A percentile compares a stretch with the other conserved stretches of the same genome.
These are phyloP conservation scores for Talaromyces nanjingensis DNA, from an alignment of 495 filamentous ascomycete species.

Conservation along the genomic window DNA sequence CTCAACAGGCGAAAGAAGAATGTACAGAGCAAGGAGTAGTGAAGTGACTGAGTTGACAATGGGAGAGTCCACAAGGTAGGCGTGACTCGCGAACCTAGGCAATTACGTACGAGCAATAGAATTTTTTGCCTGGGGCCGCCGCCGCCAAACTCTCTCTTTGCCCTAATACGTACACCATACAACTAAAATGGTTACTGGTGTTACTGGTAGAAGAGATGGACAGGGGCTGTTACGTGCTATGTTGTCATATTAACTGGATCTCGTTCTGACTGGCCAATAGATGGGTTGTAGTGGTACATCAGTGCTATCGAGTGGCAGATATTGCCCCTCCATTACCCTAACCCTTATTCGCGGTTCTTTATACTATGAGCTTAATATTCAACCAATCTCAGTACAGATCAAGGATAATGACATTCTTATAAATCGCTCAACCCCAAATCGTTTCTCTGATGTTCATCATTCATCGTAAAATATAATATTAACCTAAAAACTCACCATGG, in stretches of 20 bases:
- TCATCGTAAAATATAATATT: background rate
- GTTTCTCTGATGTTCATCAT: background rate
- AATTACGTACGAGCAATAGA: slow-evolving; percentile 4
- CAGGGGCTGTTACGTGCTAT: slow-evolving; percentile 3
- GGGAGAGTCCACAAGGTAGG: background rate
- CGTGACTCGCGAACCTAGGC: background rate
- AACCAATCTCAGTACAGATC: background rate
- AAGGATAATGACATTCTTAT: background rate
- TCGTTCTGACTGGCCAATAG: background rate
- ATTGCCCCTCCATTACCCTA: background rate
- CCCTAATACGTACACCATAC: background rate
- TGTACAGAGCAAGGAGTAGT: background rate
- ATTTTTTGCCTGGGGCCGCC: background rate
- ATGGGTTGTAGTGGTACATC: background rate
- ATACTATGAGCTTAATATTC: background rate
- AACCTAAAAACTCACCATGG: slow-evolving; percentile 38
- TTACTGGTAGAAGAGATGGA: background rate
- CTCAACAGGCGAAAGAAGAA: background rate
- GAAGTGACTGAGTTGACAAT: background rate
- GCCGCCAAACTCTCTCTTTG: background rate
- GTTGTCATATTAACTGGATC: background rate
- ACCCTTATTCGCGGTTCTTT: background rate
- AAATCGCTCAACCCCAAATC: background rate
- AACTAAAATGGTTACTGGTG: too few species aligned
- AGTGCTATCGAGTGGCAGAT: background rate